phyloP scores from a whole-genome alignment of 2,329 filamentous ascomycete species.

The Aspergillus sp. region DNA sequence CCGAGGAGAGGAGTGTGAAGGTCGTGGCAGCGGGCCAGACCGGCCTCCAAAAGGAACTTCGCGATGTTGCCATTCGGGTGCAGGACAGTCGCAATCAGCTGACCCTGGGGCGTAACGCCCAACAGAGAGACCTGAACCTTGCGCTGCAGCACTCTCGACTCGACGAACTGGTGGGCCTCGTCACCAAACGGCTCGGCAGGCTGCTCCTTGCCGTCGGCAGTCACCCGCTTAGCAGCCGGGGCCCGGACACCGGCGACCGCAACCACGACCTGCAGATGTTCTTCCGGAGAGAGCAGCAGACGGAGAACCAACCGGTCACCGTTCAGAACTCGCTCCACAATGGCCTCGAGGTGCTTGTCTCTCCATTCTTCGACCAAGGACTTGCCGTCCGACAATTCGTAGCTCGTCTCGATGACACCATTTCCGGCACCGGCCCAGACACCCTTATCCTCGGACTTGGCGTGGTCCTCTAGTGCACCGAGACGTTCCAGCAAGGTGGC shows the following conservation, averaged over 20 bases:
- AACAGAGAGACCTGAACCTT: conserved; percentile 79
- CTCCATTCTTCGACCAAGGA: conserved; percentile 79
- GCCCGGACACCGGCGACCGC: conserved; percentile 86
- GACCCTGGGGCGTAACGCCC: conserved; percentile 83
- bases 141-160: conserved; percentile 80
- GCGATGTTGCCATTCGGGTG: conserved; percentile 93
- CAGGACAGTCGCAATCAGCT: conserved; percentile 82
- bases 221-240: conserved; percentile 82
- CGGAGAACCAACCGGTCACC: conserved; percentile 88
- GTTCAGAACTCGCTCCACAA: conserved; percentile 87
- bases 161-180: conserved; percentile 84
- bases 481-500: conserved; percentile 72
- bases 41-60: conserved; percentile 83
- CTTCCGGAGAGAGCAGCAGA: conserved; percentile 73
- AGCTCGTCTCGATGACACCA: conserved; percentile 69
- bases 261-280: conserved; percentile 86
- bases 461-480: conserved; percentile 72
- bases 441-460: conserved; percentile 76
- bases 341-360: conserved; percentile 76
- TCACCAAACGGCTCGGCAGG: conserved; percentile 86
- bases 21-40: conserved; percentile 88
- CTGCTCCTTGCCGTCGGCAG: conserved; percentile 76
- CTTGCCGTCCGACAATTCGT: conserved; percentile 76
- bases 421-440: conserved; percentile 70
- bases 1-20: conserved; percentile 93